phyloP scores from a whole-genome alignment of 371 early-diverging fungal genomes.

The Mortierella sp. region DNA sequence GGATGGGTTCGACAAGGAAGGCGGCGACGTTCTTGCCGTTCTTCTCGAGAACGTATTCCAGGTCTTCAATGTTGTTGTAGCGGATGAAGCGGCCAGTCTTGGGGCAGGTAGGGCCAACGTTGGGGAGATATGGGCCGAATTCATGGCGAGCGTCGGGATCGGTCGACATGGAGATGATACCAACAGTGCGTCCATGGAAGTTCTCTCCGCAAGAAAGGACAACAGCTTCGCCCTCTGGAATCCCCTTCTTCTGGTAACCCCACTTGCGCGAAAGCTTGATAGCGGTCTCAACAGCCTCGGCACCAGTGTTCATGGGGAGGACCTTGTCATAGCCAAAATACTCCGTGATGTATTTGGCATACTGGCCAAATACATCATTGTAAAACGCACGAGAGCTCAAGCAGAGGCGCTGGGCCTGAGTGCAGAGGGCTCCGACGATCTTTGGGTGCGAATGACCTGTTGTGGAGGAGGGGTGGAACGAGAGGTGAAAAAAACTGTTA shows the following conservation, averaged over 20 bases:
- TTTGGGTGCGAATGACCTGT: conserved; percentile 95
- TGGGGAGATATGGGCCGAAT: conserved; percentile 95
- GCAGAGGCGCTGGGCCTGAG: conserved; percentile 87
- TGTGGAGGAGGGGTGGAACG: background rate
- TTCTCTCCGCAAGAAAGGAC: conserved; percentile 88
- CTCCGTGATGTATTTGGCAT: conserved; percentile 91
- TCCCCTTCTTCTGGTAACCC: conserved; percentile 94
- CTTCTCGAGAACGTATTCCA: conserved; percentile 85
- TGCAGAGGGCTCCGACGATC: conserved; percentile 89
- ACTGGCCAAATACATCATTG: conserved; percentile 91
- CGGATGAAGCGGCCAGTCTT: conserved; percentile 72
- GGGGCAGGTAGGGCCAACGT: conserved; percentile 86
- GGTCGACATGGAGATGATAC: conserved; percentile 94
- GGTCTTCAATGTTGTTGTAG: conserved; percentile 88
- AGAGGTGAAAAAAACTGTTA: background rate
- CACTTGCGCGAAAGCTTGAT: conserved; percentile 98
- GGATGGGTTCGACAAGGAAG: conserved; percentile 98
- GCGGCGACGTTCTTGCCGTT: conserved; percentile 88
- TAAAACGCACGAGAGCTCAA: conserved; percentile 96
- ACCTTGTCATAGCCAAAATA: conserved; percentile 98
- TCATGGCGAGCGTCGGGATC: conserved; percentile 86
- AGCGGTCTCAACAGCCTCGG: conserved; percentile 98
- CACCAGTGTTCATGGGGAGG: conserved; percentile 98
- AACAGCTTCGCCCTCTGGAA: conserved; percentile 85
- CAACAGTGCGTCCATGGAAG: conserved; percentile 98